A percentile compares a stretch with the other conserved stretches of the same genome.
Evolutionary conservation across 2,329 filamentous ascomycete genomes (phyloP).

Genomic region (Colletotrichum sansevieriae): DNA sequence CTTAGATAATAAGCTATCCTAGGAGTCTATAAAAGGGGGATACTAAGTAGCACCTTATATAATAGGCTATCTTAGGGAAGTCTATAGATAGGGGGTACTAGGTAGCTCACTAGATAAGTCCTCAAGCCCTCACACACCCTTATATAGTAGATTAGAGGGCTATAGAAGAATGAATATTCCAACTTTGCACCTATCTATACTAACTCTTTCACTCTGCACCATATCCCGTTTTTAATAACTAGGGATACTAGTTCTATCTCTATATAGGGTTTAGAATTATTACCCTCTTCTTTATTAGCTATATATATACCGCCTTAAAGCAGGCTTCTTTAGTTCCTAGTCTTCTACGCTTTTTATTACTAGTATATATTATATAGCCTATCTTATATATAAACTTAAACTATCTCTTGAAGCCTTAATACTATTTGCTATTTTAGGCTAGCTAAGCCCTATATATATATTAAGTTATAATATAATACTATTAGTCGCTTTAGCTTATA

Average conservation of each 20-base stretch:
- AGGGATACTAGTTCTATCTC: neutral
- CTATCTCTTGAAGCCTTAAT: neutral
- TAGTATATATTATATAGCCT: neutral
- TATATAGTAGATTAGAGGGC: too few species aligned
- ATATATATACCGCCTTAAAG: neutral
- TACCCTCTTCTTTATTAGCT: neutral
- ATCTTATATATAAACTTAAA: neutral
- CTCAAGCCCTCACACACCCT: too few species aligned
- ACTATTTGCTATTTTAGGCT: neutral
- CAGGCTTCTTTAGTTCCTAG: neutral
- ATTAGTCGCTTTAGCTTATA: neutral
- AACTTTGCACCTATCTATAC: too few species aligned
- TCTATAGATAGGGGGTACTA: too few species aligned
- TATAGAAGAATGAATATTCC: too few species aligned
- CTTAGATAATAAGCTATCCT: too few species aligned
- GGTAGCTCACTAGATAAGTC: too few species aligned
- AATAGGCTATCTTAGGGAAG: too few species aligned
- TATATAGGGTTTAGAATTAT: neutral
- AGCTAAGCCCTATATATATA: neutral
- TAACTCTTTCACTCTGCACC: too few species aligned
- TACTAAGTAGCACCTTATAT: too few species aligned
- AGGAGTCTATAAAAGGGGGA: too few species aligned
- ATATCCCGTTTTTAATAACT: too few species aligned
- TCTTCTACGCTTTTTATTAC: neutral
- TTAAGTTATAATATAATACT: neutral